phyloP scores from a whole-genome alignment of 441 rosid species.

The Gossypium schwendimanii region DNA sequence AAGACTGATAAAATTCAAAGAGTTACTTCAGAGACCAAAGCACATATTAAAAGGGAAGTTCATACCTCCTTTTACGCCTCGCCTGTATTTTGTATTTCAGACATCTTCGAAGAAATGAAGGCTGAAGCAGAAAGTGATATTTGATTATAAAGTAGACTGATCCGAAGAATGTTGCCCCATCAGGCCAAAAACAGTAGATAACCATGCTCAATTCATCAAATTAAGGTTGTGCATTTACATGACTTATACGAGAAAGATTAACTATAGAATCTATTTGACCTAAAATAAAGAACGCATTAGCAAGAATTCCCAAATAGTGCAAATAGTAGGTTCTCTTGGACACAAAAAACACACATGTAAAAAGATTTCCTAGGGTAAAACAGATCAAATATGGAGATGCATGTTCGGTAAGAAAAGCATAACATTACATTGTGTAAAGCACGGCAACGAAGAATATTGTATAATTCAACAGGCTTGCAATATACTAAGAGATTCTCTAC shows the following conservation, averaged over 20 bases:
- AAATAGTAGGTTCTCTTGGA: background rate
- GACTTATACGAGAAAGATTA: background rate
- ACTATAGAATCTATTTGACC: background rate
- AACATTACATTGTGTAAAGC: constrained; percentile 38
- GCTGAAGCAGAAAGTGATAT: constrained; percentile 38
- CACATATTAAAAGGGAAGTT: constrained; percentile 9
- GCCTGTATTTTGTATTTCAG: constrained; percentile 48
- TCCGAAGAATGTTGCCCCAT: background rate
- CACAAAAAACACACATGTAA: background rate
- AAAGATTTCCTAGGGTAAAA: background rate
- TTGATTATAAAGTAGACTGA: constrained; percentile 9
- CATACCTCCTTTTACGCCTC: constrained; percentile 47
- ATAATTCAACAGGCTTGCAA: constrained; percentile 57
- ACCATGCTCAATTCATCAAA: background rate
- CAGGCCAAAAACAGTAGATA: background rate
- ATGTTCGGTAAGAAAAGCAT: background rate
- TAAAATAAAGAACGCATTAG: background rate
- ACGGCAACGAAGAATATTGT: constrained; percentile 50
- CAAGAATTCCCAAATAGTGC: background rate
- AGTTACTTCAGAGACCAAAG: background rate
- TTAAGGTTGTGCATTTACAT: background rate
- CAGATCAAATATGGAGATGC: background rate
- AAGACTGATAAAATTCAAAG: background rate
- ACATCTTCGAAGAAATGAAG: constrained; percentile 69
- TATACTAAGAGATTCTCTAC: constrained; percentile 46